Evolutionary conservation across 2,329 filamentous ascomycete genomes (phyloP).

Genomic region (Chrysosphaeria jannelii): DNA sequence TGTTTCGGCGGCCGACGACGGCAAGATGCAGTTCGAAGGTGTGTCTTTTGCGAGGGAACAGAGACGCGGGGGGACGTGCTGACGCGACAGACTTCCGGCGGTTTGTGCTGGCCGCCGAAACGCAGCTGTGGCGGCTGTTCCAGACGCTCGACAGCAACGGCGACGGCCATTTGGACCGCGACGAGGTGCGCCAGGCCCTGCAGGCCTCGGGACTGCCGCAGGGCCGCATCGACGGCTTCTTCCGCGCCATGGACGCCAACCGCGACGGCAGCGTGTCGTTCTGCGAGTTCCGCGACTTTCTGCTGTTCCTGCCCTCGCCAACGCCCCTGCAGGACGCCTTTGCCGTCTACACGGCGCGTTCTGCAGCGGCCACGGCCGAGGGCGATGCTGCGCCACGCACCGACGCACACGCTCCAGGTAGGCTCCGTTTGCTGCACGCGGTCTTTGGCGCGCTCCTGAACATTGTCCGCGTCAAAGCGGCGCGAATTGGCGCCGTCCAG

Average conservation of each 20-base stretch:
- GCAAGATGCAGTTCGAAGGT: conserved; percentile 78
- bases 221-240: conserved; percentile 57
- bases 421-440: conserved; percentile 36
- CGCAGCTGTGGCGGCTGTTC: conserved; percentile 57
- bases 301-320: conserved; percentile 53
- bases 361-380: conserved; percentile 48
- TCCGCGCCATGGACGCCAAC: conserved; percentile 68
- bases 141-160: conserved; percentile 59
- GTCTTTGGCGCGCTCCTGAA: conserved; percentile 49
- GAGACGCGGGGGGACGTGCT: background rate
- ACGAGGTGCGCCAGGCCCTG: conserved; percentile 59
- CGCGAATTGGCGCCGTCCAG: no score
- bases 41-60: conserved; percentile 7
- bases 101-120: conserved; percentile 71
- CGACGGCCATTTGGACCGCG: conserved; percentile 62
- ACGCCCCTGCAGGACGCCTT: conserved; percentile 55
- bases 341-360: conserved; percentile 71
- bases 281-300: conserved; percentile 88
- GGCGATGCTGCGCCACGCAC: conserved; percentile 82
- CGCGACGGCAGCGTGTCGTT: conserved; percentile 70
- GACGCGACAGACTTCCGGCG: conserved; percentile 45
- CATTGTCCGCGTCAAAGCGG: conserved; percentile 27
- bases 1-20: conserved; percentile 62
- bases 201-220: conserved; percentile 46
- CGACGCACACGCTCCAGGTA: conserved; percentile 86